Evolutionary conservation across 306 rosid species (phyloP).

Genomic region (Vigna unguiculata): DNA sequence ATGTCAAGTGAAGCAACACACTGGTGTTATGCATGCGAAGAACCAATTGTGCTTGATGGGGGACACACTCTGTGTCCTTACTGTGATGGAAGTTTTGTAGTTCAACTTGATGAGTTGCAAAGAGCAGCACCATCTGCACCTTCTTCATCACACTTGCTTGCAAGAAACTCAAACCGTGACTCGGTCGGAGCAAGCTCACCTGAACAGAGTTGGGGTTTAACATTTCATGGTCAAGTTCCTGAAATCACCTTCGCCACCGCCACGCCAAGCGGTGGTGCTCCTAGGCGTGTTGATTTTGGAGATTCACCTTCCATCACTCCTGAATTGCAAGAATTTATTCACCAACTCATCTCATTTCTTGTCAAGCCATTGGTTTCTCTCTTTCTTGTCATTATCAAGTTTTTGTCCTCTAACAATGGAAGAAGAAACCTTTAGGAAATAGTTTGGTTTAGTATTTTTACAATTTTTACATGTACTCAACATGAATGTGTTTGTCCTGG

Average conservation of each 20-base stretch:
- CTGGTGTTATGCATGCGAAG: constrained; percentile 76
- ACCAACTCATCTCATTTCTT: constrained; percentile 70
- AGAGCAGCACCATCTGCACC: constrained; percentile 40
- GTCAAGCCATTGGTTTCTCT: too few relatives aligned
- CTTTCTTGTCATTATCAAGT: too few relatives aligned
- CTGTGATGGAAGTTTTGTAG: constrained; percentile 69
- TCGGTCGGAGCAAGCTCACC: constrained; percentile 63
- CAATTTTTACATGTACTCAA: too few relatives aligned
- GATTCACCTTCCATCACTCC: constrained; percentile 59
- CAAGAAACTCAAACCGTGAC: constrained; percentile 58
- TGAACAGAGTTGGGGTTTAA: constrained; percentile 59
- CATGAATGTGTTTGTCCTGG: too few relatives aligned
- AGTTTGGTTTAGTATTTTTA: too few relatives aligned
- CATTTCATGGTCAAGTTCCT: constrained; percentile 65
- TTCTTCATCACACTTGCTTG: constrained; percentile 52
- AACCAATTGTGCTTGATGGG: constrained; percentile 55
- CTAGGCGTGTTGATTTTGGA: constrained; percentile 54
- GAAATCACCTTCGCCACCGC: constrained; percentile 50
- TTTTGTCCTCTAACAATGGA: too few relatives aligned
- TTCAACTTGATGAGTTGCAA: constrained; percentile 60
- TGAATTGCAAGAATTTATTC: constrained; percentile 66
- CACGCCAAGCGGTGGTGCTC: constrained; percentile 57
- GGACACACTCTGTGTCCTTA: constrained; percentile 56
- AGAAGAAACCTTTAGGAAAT: too few relatives aligned
- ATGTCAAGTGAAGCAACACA: constrained; percentile 77